Evolutionary conservation across 164 flowering plant species (phyloP), one percentile per base, ranked within the genome.

Genomic region (Liriodendron chinense): DNA sequence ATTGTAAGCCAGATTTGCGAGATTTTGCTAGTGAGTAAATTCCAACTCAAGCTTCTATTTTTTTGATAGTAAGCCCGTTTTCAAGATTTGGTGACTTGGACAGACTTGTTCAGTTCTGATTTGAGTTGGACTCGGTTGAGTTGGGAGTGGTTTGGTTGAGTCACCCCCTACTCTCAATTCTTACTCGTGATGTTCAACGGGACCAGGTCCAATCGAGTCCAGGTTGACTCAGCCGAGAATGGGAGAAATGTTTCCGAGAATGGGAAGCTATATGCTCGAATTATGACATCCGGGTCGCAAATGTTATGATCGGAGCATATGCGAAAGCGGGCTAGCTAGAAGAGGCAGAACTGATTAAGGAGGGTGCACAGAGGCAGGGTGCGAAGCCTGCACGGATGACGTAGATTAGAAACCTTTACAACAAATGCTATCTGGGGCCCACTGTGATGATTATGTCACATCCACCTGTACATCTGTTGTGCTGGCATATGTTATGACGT

Each of bases 191-290:
- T n/a, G n/a, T n/a, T n/a, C n/a, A n/a, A n/a, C n/a, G 5, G 43
- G 43, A 34, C 43, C 5, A 7, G 43, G 43, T 34, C 43, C 43
- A 34, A 4, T 7, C 43, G 7, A 34, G 43, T 34, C 6, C 43
- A 34, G 6, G 43, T 34, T 34, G 43, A 34, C 43, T 34, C 43
- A 34, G 43, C 43, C 6, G 43, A 34, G 43, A n/a, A n/a, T n/a
- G n/a, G n/a, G 94, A 91, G 83, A 91, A 91, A 82, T 89, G 92
- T 81, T 96, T 89, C 81, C 78, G 72, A 53, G 99, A 94, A 76
- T 92, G 98, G 99, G 87, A 86, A 82, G 74, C 90, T n/a, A 70
- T 73, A 9, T 81, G 89, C 75, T 70, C 90, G n/a, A 84, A 82
- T 73, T 94, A 88, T 78, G 99, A 96, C 78, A 92, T 94, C 62